Conservation (phyloP, 1,284 basidiomycete genomes). For the Mycosarcoma maydis region DNA sequence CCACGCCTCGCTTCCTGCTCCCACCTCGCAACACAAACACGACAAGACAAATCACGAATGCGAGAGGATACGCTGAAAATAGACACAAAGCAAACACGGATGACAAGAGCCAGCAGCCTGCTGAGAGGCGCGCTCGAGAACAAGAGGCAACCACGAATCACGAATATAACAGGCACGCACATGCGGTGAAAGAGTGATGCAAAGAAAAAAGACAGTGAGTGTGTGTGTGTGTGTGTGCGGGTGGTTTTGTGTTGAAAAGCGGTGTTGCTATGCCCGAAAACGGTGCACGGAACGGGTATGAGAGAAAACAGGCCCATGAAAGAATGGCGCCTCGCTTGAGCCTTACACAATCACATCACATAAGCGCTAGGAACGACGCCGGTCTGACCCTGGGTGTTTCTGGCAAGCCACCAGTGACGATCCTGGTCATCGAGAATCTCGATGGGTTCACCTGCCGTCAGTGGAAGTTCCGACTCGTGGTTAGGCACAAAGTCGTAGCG, state of each 20-base stretch:
- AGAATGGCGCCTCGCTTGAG: not conserved
- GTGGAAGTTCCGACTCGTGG: constrained; percentile 54
- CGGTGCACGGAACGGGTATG: constrained; percentile 18
- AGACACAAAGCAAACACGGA: not conserved
- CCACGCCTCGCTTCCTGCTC: not conserved
- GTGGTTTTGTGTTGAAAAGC: not conserved
- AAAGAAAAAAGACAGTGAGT: constrained; percentile 18
- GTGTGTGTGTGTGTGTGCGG: not conserved
- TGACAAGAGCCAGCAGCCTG: not conserved
- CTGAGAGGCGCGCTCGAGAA: not conserved
- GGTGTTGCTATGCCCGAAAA: too few species aligned
- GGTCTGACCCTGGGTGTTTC: constrained; percentile 47
- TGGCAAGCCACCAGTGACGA: constrained; percentile 60
- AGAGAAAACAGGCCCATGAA: not conserved
- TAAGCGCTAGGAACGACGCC: constrained; percentile 62
- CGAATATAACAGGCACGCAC: not conserved
- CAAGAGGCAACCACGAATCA: too few species aligned
- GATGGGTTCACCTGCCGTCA: constrained; percentile 57
- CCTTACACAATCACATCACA: constrained; percentile 46
- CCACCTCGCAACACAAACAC: not conserved
- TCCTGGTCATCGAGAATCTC: constrained; percentile 60
- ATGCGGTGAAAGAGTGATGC: constrained; percentile 2
- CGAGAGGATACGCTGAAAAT: not conserved
- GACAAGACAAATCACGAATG: too few species aligned
- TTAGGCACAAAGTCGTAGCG: constrained; percentile 61